phyloP scores from a whole-genome alignment of 2,329 filamentous ascomycete species.

The Geoglossum cookeanum region DNA sequence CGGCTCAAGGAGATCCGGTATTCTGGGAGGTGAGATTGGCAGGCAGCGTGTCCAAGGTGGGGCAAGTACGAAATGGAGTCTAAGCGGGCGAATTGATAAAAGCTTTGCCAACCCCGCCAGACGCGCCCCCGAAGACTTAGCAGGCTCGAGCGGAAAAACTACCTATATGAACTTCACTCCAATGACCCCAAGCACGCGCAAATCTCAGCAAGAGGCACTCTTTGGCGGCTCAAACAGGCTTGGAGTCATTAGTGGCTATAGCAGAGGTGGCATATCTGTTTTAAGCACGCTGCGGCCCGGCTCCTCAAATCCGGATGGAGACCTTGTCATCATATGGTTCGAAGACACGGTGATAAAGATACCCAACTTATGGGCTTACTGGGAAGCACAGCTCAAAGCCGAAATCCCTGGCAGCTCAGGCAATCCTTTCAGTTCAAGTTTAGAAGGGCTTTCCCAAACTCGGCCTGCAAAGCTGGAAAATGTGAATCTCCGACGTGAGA shows the following conservation, averaged over 20 bases:
- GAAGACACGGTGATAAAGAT: slow-evolving; percentile 3
- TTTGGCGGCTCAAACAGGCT: slow-evolving; percentile 23
- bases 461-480: background rate
- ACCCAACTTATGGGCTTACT: slow-evolving; percentile 2
- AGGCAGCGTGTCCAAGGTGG: slow-evolving; percentile 6
- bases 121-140: background rate
- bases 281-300: slow-evolving; percentile 8
- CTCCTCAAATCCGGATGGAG: slow-evolving; percentile 20
- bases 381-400: slow-evolving; percentile 2
- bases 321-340: slow-evolving; percentile 14
- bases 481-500: background rate
- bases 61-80: slow-evolving; percentile 11
- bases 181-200: slow-evolving; percentile 32
- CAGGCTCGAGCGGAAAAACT: background rate
- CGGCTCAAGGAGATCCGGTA: slow-evolving; percentile 8
- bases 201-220: slow-evolving; percentile 24
- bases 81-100: slow-evolving; percentile 7
- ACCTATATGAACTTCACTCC: slow-evolving; percentile 20
- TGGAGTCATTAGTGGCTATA: slow-evolving; percentile 12
- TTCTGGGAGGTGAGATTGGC: background rate
- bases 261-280: slow-evolving; percentile 26
- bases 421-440: slow-evolving; percentile 1
- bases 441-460: background rate
- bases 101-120: background rate
- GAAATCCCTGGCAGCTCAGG: background rate